These are phyloP conservation scores for Botrytis paeoniae DNA, from an alignment of 2,329 filamentous ascomycete genomes.

Conservation along the genomic window DNA sequence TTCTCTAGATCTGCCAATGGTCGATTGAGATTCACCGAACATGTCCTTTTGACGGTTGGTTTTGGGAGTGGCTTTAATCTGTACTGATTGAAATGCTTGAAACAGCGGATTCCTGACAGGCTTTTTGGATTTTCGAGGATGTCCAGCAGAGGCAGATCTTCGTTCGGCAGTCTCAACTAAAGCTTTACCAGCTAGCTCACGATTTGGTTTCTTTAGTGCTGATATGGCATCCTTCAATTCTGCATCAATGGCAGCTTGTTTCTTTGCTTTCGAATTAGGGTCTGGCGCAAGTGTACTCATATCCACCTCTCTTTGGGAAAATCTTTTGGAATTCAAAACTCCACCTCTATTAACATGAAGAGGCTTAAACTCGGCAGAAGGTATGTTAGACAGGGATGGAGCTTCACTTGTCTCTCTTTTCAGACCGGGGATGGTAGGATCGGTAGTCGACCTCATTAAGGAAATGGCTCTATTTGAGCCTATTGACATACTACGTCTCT, in stretches of 20 bases:
- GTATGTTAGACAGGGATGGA: conserved; percentile 48
- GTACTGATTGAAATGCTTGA: conserved; percentile 36
- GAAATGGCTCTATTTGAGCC: conserved; percentile 59
- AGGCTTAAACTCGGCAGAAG: conserved; percentile 42
- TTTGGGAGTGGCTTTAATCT: conserved; percentile 39
- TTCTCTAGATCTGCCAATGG: conserved; percentile 4
- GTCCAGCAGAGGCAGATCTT: conserved; percentile 48
- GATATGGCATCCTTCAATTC: conserved; percentile 73
- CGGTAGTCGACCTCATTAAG: conserved; percentile 66
- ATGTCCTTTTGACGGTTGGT: conserved; percentile 34
- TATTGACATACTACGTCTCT: conserved; percentile 51
- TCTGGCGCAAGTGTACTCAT: conserved; percentile 50
- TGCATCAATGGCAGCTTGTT: conserved; percentile 64
- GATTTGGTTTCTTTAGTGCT: conserved; percentile 71
- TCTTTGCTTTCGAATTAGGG: conserved; percentile 57
- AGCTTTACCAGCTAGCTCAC: conserved; percentile 64
- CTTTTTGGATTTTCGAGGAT: conserved; percentile 53
- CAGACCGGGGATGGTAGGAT: conserved; percentile 55
- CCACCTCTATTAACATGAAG: conserved; percentile 40
- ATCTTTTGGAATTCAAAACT: conserved; percentile 43
- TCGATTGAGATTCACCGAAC: conserved; percentile 25
- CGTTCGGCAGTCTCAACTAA: conserved; percentile 66
- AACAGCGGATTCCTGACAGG: conserved; percentile 41
- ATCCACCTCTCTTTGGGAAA: conserved; percentile 53
- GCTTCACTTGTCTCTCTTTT: conserved; percentile 69